phyloP scores from a whole-genome alignment of 2,329 filamentous ascomycete species.

The Aureobasidium musti region DNA sequence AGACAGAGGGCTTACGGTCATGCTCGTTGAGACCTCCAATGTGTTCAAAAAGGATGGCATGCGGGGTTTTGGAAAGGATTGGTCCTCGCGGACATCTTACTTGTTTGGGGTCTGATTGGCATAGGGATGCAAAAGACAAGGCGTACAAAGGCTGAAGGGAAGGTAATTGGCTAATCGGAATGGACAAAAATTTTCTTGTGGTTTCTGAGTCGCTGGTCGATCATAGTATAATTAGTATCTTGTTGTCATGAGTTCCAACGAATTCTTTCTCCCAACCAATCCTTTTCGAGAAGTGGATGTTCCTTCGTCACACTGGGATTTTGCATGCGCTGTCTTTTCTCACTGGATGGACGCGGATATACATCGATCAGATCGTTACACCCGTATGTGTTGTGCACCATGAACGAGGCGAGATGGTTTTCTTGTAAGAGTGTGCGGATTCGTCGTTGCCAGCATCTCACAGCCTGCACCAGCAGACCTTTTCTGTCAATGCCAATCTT shows the following conservation, averaged over 20 bases:
- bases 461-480: background rate
- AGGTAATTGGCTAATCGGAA: background rate
- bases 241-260: background rate
- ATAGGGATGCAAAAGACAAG: background rate
- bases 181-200: background rate
- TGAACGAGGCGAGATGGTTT: background rate
- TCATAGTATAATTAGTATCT: background rate
- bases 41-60: too few relatives aligned
- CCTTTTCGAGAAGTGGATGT: background rate
- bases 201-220: background rate
- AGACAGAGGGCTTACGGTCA: slow-evolving; percentile 13
- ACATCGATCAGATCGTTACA: background rate
- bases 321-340: background rate
- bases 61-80: background rate
- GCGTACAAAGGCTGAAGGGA: background rate
- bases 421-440: background rate
- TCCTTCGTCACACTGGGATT: background rate
- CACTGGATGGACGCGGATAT: background rate
- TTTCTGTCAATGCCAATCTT: background rate
- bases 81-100: background rate
- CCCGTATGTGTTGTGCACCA: background rate
- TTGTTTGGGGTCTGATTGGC: background rate
- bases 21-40: too few relatives aligned
- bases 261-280: background rate
- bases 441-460: background rate